Base-by-base conservation (phyloP, 257 asterid genomes). In the Gentiana macrophylla region DNA sequence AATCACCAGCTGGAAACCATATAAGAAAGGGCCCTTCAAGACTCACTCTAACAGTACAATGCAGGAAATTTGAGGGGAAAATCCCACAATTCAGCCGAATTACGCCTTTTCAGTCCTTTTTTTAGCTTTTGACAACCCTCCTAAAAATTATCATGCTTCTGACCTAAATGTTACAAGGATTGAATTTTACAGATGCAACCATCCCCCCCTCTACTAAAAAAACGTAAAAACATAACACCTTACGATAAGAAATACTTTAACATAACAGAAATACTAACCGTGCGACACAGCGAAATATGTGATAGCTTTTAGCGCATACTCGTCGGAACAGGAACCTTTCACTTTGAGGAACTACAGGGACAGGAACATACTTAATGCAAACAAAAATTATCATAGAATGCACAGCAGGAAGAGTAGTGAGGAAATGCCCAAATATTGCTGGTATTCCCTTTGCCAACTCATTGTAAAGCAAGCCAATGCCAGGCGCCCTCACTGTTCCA, bases 381-480 rank as follows among this genome's bases (percentile, higher is more conserved):
- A 91, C 96, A 66, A 91, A 91, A 66, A 91, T 85, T 51, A 91
- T 68, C 97, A 91, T 88, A 37, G 98, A 91, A 81, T 91, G 97
- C 69, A 84, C 89, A 59, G 98, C 98, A 32, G 97, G 97, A 67
- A 91, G 88, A 58, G 90, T 75, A 53, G 95, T 80, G 54, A 92
- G 73, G 78, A 87, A 92, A 74, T 88, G 97, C 53, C 92, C 95
- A 73, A 92, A 92, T 74, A 92, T 85, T 64, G 94, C 80, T 1
- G 98, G 98, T 54, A 88, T 69, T 5, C 98, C 98, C 80, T 79
- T 88, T 46, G 97, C 94, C 60, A 92, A 81, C 79, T 92, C 98
- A 65, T 82, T 87, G 66, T 88, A 92, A 53, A 92, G 72, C 76
- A 88, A 78, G 48, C 94, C 94, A 71, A 92, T 88, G 51, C 98